Conservation (phyloP, 441 rosid species). For the Gossypium lobatum region DNA sequence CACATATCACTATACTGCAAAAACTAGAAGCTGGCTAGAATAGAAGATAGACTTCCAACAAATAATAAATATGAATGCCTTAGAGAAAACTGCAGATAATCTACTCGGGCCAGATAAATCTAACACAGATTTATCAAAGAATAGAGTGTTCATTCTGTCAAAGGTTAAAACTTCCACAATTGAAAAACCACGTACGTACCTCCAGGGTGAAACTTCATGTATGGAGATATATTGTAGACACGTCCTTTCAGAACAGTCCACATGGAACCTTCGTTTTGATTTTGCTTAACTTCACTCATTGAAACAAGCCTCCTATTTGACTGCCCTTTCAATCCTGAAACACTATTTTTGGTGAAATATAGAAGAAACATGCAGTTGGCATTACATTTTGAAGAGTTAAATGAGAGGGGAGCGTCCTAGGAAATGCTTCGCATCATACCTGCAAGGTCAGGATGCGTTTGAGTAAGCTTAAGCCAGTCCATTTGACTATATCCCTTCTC, state of each 20-base stretch:
- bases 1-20: not conserved
- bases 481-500: conserved; percentile 90
- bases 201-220: conserved; percentile 96
- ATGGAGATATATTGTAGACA: conserved; percentile 81
- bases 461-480: conserved; percentile 83
- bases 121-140: not conserved
- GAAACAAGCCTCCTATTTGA: conserved; percentile 70
- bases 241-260: conserved; percentile 91
- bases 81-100: not conserved
- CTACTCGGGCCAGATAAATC: not conserved
- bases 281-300: conserved; percentile 70
- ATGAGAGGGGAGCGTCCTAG: not conserved
- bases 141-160: not conserved
- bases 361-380: not conserved
- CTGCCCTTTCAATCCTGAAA: conserved; percentile 67
- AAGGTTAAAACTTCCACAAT: not conserved
- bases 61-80: not conserved
- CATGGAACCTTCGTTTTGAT: conserved; percentile 69
- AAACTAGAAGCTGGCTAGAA: not conserved
- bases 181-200: conserved; percentile 31
- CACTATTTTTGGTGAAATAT: not conserved
- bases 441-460: conserved; percentile 88
- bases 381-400: not conserved
- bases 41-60: not conserved
- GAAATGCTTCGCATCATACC: conserved; percentile 31